phyloP scores from a whole-genome alignment of 2,329 filamentous ascomycete genomes.

The Pseudogymnoascus sp. region DNA sequence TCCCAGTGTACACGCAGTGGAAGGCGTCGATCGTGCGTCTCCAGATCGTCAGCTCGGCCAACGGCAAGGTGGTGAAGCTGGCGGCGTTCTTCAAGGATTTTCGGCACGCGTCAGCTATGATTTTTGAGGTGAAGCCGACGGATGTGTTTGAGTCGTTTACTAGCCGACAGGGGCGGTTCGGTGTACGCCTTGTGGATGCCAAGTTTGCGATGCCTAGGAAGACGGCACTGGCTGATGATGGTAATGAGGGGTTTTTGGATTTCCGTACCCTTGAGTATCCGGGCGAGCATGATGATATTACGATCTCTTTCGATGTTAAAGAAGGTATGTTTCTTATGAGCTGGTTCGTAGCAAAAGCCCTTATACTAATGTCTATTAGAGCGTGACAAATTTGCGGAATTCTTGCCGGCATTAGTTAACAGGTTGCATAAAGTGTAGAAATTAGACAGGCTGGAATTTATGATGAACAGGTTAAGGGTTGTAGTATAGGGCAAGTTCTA shows the following conservation, averaged over 20 bases:
- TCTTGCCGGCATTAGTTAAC: not conserved
- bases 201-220: conserved; percentile 70
- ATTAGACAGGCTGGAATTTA: not conserved
- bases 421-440: not conserved
- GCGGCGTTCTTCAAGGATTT: conserved; percentile 81
- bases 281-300: conserved; percentile 87
- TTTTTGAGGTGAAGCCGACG: conserved; percentile 71
- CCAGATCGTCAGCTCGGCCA: conserved; percentile 56
- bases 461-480: not conserved
- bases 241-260: conserved; percentile 68
- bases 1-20: conserved; percentile 89
- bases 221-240: conserved; percentile 34
- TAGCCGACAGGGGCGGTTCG: conserved; percentile 48
- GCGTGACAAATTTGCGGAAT: not conserved
- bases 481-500: not conserved
- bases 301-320: conserved; percentile 74
- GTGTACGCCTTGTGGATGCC: conserved; percentile 72
- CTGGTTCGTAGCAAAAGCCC: not conserved
- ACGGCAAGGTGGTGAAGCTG: conserved; percentile 65
- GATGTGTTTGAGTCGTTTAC: conserved; percentile 65
- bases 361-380: not conserved
- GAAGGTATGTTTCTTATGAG: conserved; percentile 47
- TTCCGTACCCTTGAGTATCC: conserved; percentile 83
- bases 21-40: conserved; percentile 67
- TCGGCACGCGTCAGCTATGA: conserved; percentile 74